phyloP scores from a whole-genome alignment of 768 basidiomycete genomes.

The Sporobolomyces pararoseus region DNA sequence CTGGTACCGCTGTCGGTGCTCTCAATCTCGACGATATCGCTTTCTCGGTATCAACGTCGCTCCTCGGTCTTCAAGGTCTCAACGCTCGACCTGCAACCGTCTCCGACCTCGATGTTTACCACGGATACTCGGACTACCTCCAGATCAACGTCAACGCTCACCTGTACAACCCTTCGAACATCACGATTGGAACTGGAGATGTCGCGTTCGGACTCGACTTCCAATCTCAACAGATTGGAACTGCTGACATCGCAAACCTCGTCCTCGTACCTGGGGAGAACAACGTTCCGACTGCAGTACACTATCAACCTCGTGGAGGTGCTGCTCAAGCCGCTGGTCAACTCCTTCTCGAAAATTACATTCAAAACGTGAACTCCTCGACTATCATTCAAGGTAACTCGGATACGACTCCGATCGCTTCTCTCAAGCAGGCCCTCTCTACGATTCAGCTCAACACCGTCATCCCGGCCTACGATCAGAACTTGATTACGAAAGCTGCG shows the following conservation, averaged over 20 bases:
- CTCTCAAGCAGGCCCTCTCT: constrained; percentile 62
- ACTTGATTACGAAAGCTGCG: constrained; percentile 57
- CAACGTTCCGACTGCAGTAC: constrained; percentile 62
- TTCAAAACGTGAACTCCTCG: constrained; percentile 56
- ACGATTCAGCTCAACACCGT: constrained; percentile 60
- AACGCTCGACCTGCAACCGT: constrained; percentile 60
- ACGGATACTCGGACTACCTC: constrained; percentile 64
- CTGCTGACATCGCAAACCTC: constrained; percentile 59
- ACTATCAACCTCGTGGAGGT: constrained; percentile 59
- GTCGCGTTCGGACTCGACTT: constrained; percentile 62
- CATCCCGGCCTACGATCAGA: constrained; percentile 64
- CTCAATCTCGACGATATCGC: constrained; percentile 57
- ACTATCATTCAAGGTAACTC: constrained; percentile 60
- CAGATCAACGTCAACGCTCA: constrained; percentile 63
- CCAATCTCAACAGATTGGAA: constrained; percentile 59
- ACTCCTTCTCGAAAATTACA: constrained; percentile 61
- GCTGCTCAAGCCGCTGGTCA: constrained; percentile 57
- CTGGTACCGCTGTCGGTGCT: constrained; percentile 64
- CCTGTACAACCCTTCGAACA: constrained; percentile 59
- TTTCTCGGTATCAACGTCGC: constrained; percentile 60
- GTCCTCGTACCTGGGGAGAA: constrained; percentile 61
- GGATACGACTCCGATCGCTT: constrained; percentile 60
- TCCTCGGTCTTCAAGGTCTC: constrained; percentile 65
- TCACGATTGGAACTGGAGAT: constrained; percentile 60
- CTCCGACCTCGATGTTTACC: constrained; percentile 62